phyloP scores from a whole-genome alignment of 257 asterid genomes.

The Solanum sitiens region DNA sequence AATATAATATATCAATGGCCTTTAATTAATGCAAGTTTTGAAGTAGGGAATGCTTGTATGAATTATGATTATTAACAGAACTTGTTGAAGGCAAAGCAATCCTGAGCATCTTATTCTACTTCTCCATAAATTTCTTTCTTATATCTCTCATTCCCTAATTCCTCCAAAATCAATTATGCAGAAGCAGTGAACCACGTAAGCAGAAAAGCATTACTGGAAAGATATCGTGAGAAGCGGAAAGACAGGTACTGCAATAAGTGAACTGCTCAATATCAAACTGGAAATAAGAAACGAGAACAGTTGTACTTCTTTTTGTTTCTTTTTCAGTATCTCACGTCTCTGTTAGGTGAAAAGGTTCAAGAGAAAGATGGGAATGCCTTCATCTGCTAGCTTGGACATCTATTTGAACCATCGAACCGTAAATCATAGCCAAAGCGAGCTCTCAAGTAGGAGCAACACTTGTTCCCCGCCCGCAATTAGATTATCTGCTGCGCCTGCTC shows the following conservation, averaged over 20 bases:
- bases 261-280: conserved; percentile 4
- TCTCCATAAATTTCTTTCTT: neutral
- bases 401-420: conserved; percentile 43
- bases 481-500: conserved; percentile 36
- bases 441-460: conserved; percentile 29
- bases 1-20: neutral
- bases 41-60: neutral
- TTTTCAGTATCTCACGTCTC: conserved; percentile 42
- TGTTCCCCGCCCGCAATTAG: conserved; percentile 37
- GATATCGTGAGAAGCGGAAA: conserved; percentile 90
- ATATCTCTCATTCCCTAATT: conserved; percentile 1
- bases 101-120: neutral
- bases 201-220: conserved; percentile 82
- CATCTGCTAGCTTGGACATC: conserved; percentile 47
- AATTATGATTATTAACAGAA: neutral
- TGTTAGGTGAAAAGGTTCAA: conserved; percentile 89
- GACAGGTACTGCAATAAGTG: conserved; percentile 64
- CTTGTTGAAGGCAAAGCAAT: neutral
- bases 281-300: neutral
- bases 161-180: conserved; percentile 1
- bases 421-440: conserved; percentile 28
- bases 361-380: conserved; percentile 57
- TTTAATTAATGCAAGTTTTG: neutral
- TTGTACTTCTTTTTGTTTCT: neutral
- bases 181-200: conserved; percentile 50